Conservation (phyloP, 2,329 filamentous ascomycete species). For the Ramularia collo-cygni region DNA sequence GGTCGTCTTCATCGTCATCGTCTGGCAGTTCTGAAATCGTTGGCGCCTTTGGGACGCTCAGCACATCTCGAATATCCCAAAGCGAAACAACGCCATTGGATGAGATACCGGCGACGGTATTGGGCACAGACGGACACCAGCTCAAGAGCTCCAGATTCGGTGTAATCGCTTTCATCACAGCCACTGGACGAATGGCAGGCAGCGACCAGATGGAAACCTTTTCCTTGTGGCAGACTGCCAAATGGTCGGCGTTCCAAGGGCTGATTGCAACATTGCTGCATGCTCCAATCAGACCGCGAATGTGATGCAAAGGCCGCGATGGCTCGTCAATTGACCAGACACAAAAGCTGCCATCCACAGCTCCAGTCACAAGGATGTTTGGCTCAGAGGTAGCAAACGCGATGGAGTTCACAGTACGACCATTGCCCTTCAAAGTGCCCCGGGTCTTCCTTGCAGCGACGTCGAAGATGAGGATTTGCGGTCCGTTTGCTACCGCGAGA, state of each 20-base stretch:
- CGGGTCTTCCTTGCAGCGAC: constrained; percentile 8
- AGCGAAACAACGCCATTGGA: not conserved
- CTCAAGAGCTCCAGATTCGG: constrained; percentile 7
- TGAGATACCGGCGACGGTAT: not conserved
- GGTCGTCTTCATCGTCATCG: constrained; percentile 15
- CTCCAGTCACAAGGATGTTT: constrained; percentile 15
- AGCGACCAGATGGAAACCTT: constrained; percentile 11
- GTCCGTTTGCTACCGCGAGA: constrained; percentile 18
- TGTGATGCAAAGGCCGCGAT: constrained; percentile 13
- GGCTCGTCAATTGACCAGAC: constrained; percentile 18
- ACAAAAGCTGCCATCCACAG: constrained; percentile 18
- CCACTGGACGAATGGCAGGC: constrained; percentile 9
- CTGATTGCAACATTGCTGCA: constrained; percentile 14
- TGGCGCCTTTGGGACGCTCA: not conserved
- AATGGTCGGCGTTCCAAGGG: constrained; percentile 5
- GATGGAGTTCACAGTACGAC: constrained; percentile 16
- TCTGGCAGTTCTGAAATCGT: not conserved
- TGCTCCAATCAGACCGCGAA: constrained; percentile 13
- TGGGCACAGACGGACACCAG: constrained; percentile 9
- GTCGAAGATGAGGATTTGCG: constrained; percentile 19
- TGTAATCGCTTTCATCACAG: constrained; percentile 5
- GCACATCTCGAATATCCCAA: constrained; percentile 1
- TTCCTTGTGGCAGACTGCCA: constrained; percentile 11
- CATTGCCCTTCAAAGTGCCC: constrained; percentile 17
- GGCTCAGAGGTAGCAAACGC: constrained; percentile 13